A percentile compares a stretch with the other conserved stretches of the same genome.
phyloP scores from a whole-genome alignment of 805 yeast species.

The Ogataea pini region DNA sequence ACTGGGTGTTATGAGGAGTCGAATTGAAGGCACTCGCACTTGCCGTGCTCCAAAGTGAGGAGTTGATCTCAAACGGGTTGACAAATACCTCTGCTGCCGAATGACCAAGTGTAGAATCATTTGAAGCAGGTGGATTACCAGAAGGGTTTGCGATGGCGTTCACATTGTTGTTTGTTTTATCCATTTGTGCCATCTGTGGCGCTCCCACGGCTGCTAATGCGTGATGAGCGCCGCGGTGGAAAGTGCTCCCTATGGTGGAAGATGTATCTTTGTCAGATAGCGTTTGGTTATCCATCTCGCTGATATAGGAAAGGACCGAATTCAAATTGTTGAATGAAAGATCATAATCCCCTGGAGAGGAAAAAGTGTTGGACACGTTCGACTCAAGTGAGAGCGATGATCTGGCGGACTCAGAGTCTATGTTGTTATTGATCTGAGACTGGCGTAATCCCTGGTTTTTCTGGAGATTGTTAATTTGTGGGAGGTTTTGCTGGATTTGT shows the following conservation, averaged over 20 bases:
- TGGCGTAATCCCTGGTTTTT: constrained; percentile 1
- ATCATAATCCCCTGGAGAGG: constrained; percentile 20
- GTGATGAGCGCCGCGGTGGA: constrained; percentile 1
- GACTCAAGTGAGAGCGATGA: constrained; percentile 26
- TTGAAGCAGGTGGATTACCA: constrained; percentile 2
- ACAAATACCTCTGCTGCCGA: constrained; percentile 14
- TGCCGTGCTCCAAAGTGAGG: constrained; percentile 24
- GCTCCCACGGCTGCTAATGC: constrained; percentile 1
- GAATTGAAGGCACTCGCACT: constrained; percentile 8
- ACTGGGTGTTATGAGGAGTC: constrained; percentile 9
- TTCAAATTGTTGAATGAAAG: constrained; percentile 18
- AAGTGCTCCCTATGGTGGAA: constrained; percentile 8
- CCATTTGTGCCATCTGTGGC: not conserved
- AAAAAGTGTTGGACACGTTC: constrained; percentile 17
- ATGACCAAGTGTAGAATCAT: not conserved
- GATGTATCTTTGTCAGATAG: constrained; percentile 18
- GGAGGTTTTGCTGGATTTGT: constrained; percentile 1
- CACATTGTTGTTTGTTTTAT: constrained; percentile 1
- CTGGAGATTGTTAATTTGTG: not conserved
- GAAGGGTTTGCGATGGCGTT: not conserved
- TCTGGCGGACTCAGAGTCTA: constrained; percentile 21
- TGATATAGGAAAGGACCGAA: constrained; percentile 17
- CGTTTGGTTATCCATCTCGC: constrained; percentile 25
- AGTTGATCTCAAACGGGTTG: constrained; percentile 30
- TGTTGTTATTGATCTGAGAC: constrained; percentile 3